These are phyloP conservation scores for Sporobolomyces pararoseus DNA, from an alignment of 768 basidiomycete species.

Conservation along the genomic window DNA sequence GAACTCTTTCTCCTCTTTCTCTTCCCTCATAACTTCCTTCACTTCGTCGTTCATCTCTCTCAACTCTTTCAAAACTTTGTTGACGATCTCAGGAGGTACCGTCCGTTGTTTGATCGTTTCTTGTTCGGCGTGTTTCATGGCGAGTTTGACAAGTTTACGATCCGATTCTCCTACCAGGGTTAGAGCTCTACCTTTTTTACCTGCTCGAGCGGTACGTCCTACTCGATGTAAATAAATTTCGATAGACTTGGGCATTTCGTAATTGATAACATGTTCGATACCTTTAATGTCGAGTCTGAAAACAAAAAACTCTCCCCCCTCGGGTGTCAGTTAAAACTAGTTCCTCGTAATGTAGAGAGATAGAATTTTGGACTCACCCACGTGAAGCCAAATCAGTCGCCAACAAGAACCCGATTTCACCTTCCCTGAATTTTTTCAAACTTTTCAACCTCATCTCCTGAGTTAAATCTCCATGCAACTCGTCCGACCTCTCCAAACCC, in stretches of 20 bases:
- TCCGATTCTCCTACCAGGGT: slow-evolving; percentile 94
- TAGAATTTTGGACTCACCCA: slow-evolving; percentile 17
- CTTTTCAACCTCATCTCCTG: slow-evolving; percentile 94
- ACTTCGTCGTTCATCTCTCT: slow-evolving; percentile 72
- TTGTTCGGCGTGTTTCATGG: slow-evolving; percentile 74
- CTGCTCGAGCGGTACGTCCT: slow-evolving; percentile 54
- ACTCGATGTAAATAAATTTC: slow-evolving; percentile 92
- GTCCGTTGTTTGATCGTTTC: slow-evolving; percentile 86
- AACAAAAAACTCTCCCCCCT: no score
- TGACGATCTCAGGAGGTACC: slow-evolving; percentile 68
- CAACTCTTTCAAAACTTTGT: slow-evolving; percentile 67
- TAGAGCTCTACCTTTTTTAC: slow-evolving; percentile 85
- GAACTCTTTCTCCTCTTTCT: slow-evolving; percentile 92
- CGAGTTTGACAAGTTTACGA: slow-evolving; percentile 91
- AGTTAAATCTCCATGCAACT: slow-evolving; percentile 89
- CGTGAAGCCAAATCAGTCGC: slow-evolving; percentile 88
- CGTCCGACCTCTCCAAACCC: slow-evolving; percentile 55
- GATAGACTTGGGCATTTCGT: slow-evolving; percentile 92
- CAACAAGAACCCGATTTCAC: slow-evolving; percentile 83
- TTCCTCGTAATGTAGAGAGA: background rate
- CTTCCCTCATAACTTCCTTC: slow-evolving; percentile 73
- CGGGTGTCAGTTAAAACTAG: background rate
- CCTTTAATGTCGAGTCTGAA: slow-evolving; percentile 91
- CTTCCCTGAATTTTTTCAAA: slow-evolving; percentile 80
- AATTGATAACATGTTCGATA: slow-evolving; percentile 95